Base-by-base conservation (phyloP, 177 flowering plant species). In the Vitis hybrid region DNA sequence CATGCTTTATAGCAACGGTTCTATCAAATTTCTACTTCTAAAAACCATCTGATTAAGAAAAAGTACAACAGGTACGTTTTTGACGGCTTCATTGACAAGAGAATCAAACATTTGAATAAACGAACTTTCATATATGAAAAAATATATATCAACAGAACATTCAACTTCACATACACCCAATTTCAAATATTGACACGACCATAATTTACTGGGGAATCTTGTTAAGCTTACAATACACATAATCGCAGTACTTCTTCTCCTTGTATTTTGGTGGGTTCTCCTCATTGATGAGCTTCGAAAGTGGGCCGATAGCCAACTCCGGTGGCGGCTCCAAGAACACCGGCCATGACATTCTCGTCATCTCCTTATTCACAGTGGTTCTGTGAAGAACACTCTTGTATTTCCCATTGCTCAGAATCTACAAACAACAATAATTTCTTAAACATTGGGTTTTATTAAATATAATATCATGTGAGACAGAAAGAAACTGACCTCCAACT, bases 271-370 rank as follows among this genome's bases (percentile, higher is more conserved):
- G 58, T 5, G 90, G 93, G 45, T 80, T 86, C 9, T 80, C 75
- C 1, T 82, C 78, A 60, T 26, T 70, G n/a, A 87, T 67, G 39
- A 90, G 84, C 76, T 90, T 73, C 1, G 89, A 86, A 33, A 77
- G 83, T 6, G 97, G 98, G 0, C 97, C 98, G 0, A 91, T 65
- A 5, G 68, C 84, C 29, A 45, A 50, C 5, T 91, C 88, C 13
- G 70, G 6, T 0, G 93, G 88, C 2, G 97, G 97, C 60, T 86
- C 88, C 72, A 81, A 71, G 80, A 93, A 91, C 10, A 91, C 90
- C 0, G 97, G 93, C 97, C 97, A 93, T 10, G 98, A 89, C 86
- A 93, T 90, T 75, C 98, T 86, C 3, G 89, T 67, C 71, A 69
- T 86, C 20, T 89, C 95, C 75, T 90, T 89, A 84, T 81, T 78